Conservation (phyloP, 805 yeast species). For the Millerozyma miso region DNA sequence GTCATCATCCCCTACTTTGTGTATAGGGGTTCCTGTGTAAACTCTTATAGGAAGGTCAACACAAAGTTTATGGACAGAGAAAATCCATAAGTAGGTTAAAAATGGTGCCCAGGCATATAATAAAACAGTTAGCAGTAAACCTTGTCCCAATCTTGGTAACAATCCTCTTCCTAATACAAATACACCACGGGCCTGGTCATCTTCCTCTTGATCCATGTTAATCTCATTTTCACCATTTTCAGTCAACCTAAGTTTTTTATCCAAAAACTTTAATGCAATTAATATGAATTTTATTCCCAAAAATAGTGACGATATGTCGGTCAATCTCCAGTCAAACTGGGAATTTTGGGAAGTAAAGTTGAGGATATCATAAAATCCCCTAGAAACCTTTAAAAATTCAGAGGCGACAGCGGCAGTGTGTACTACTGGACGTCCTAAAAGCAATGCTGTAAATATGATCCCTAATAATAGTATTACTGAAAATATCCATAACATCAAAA, state of each 20-base stretch:
- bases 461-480: slow-evolving; percentile 27
- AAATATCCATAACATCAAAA: slow-evolving; percentile 46
- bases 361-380: neutral
- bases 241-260: slow-evolving; percentile 3
- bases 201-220: slow-evolving; percentile 3
- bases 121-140: neutral
- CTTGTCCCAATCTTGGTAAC: slow-evolving; percentile 3
- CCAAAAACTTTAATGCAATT: slow-evolving; percentile 8
- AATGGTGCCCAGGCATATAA: slow-evolving; percentile 4
- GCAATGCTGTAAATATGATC: slow-evolving; percentile 17
- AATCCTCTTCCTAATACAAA: slow-evolving; percentile 3
- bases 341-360: neutral
- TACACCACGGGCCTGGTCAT: slow-evolving; percentile 2
- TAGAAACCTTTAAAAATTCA: neutral
- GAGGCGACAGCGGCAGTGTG: slow-evolving; percentile 4
- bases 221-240: slow-evolving; percentile 8
- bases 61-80: slow-evolving; percentile 16
- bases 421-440: slow-evolving; percentile 26
- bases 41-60: slow-evolving; percentile 18
- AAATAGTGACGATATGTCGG: slow-evolving; percentile 16
- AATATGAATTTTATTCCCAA: slow-evolving; percentile 16
- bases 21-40: slow-evolving; percentile 1
- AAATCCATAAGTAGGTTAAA: slow-evolving; percentile 17
- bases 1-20: slow-evolving; percentile 1
- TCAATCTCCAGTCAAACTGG: slow-evolving; percentile 16